Percentiles rank a stretch among this genome's conserved stretches.
Conservation (phyloP, 1,284 basidiomycete species). For the Xanthoconium separans region DNA sequence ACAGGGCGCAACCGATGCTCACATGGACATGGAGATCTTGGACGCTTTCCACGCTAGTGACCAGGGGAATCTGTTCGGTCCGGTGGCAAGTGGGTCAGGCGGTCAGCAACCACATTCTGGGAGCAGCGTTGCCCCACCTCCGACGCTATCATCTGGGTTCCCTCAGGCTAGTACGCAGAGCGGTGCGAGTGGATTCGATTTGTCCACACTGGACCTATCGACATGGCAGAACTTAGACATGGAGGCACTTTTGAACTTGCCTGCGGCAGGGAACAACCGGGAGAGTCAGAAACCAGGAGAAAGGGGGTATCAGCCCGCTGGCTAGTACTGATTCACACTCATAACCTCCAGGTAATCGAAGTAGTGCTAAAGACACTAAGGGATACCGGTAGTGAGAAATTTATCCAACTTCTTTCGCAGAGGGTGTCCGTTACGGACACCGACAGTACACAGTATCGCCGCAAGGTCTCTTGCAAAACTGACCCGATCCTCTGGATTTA, state of each 20-base stretch:
- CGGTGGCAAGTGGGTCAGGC: constrained; percentile 17
- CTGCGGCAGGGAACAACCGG: constrained; percentile 20
- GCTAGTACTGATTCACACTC: constrained; percentile 1
- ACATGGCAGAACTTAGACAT: constrained; percentile 36
- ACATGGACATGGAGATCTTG: constrained; percentile 32
- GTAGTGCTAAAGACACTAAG: not conserved
- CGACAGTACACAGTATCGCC: constrained; percentile 48
- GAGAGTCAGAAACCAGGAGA: constrained; percentile 28
- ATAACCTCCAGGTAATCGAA: constrained; percentile 6
- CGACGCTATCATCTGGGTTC: constrained; percentile 41
- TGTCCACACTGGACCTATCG: constrained; percentile 44
- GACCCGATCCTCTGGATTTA: constrained; percentile 46
- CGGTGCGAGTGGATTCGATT: constrained; percentile 34
- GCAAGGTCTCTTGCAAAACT: constrained; percentile 51
- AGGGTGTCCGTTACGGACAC: constrained; percentile 60
- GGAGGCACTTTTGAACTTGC: constrained; percentile 31
- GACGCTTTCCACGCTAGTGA: constrained; percentile 22
- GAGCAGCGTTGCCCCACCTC: constrained; percentile 33
- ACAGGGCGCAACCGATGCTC: constrained; percentile 4
- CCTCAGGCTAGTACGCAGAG: constrained; percentile 16
- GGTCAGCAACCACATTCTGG: constrained; percentile 22
- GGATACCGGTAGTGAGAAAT: constrained; percentile 31
- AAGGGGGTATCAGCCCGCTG: constrained; percentile 6
- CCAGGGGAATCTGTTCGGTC: constrained; percentile 24
- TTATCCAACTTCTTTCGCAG: constrained; percentile 66